A percentile compares a stretch with the other conserved stretches of the same genome.
Evolutionary conservation across 139 green algal species (phyloP).

Genomic region (Tetraselmis striata): DNA sequence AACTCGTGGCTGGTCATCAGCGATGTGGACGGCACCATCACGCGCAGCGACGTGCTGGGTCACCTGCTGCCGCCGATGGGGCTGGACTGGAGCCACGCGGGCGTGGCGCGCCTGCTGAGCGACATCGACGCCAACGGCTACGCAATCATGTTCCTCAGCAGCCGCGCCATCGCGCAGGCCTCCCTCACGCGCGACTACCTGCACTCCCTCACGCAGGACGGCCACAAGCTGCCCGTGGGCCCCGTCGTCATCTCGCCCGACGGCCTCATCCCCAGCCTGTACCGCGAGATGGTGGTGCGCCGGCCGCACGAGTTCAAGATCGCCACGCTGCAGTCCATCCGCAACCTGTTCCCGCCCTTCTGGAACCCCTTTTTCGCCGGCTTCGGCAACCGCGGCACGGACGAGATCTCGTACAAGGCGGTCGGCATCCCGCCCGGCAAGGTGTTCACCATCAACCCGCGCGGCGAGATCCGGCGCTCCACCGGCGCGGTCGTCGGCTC

Average conservation of each 20-base stretch:
- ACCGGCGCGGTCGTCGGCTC: background rate
- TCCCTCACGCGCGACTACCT: slow-evolving; percentile 87
- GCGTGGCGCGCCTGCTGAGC: slow-evolving; percentile 72
- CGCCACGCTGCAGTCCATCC: slow-evolving; percentile 59
- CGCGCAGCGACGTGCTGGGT: slow-evolving; percentile 74
- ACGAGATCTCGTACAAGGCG: slow-evolving; percentile 80
- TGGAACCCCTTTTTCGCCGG: slow-evolving; percentile 85
- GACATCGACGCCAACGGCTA: slow-evolving; percentile 75
- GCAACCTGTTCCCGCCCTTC: slow-evolving; percentile 74
- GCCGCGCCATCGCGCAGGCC: slow-evolving; percentile 74
- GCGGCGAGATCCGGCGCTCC: slow-evolving; percentile 12
- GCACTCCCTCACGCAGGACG: slow-evolving; percentile 71
- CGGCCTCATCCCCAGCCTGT: slow-evolving; percentile 83
- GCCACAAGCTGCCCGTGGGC: slow-evolving; percentile 44
- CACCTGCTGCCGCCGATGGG: slow-evolving; percentile 84
- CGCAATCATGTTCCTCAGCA: slow-evolving; percentile 75
- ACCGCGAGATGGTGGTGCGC: slow-evolving; percentile 79
- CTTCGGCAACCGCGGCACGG: slow-evolving; percentile 91
- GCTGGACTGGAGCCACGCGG: slow-evolving; percentile 81
- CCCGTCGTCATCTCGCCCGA: slow-evolving; percentile 94
- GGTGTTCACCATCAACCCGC: slow-evolving; percentile 94
- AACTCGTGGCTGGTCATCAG: slow-evolving; percentile 64
- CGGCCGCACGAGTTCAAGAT: slow-evolving; percentile 97
- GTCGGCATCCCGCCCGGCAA: slow-evolving; percentile 67
- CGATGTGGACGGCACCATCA: slow-evolving; percentile 90